A percentile compares a stretch with the other conserved stretches of the same genome.
Evolutionary conservation across 768 basidiomycete genomes (phyloP).

Genomic region (Leccinum disarticulatum): DNA sequence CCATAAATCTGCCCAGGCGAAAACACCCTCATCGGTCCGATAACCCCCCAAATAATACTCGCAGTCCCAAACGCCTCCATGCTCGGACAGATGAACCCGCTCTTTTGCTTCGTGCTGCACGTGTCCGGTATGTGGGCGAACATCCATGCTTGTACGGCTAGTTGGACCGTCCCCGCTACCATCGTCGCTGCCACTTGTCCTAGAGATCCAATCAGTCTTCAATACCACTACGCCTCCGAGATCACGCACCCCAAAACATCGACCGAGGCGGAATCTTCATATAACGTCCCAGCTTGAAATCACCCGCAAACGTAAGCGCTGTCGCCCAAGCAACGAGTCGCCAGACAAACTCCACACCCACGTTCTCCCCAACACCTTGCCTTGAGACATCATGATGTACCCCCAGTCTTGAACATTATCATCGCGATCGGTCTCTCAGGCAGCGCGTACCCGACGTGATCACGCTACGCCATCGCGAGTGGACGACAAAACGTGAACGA

Average conservation of each 20-base stretch:
- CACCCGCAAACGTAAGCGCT: conserved; percentile 64
- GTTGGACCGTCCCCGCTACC: conserved; percentile 67
- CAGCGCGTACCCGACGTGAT: conserved; percentile 60
- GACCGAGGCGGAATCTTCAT: conserved; percentile 67
- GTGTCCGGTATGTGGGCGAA: conserved; percentile 41
- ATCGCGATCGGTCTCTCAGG: conserved; percentile 71
- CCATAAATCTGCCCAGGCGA: conserved; percentile 63
- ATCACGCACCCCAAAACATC: conserved; percentile 51
- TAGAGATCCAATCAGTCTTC: neutral
- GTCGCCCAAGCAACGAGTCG: neutral
- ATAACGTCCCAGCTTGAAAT: conserved; percentile 78
- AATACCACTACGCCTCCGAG: too few relatives aligned
- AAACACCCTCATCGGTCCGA: conserved; percentile 72
- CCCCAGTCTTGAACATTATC: conserved; percentile 83
- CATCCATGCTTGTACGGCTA: conserved; percentile 68
- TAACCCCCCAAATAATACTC: conserved; percentile 79
- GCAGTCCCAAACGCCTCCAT: conserved; percentile 80
- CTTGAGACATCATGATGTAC: conserved; percentile 60
- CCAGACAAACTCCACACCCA: neutral
- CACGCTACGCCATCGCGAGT: conserved; percentile 36
- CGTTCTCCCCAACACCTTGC: neutral
- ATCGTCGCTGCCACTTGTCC: conserved; percentile 60
- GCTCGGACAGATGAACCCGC: conserved; percentile 68
- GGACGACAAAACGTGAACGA: neutral
- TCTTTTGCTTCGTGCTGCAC: conserved; percentile 31